Evolutionary conservation across 306 rosid species (phyloP).

Genomic region (Erythrophleum fordii): DNA sequence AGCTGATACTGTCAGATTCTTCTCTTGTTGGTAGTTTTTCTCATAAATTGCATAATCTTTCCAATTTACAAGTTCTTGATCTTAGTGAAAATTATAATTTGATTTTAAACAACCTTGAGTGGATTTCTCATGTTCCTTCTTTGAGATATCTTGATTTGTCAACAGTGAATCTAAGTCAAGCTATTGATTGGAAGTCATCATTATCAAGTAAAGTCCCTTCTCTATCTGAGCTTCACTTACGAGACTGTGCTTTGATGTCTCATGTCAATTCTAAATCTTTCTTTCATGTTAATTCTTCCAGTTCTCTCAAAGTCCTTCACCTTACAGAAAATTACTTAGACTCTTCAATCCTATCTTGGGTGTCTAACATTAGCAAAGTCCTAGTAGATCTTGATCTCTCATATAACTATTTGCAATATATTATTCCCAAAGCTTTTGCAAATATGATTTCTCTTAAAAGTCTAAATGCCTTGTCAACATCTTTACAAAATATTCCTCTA

Average conservation of each 20-base stretch:
- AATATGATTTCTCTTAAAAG: too few species aligned
- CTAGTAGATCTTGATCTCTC: background rate
- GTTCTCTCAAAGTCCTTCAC: background rate
- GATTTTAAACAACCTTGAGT: background rate
- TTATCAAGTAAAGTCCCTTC: background rate
- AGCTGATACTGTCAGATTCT: background rate
- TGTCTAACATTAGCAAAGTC: background rate
- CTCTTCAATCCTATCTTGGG: background rate
- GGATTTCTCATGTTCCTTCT: too few species aligned
- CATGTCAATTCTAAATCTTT: background rate
- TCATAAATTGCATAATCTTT: slow-evolving; percentile 6
- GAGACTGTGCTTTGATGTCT: background rate
- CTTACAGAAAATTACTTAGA: background rate
- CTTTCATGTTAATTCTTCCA: slow-evolving; percentile 21
- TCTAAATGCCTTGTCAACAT: slow-evolving; percentile 3
- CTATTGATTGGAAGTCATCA: background rate
- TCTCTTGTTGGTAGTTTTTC: background rate
- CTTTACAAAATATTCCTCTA: background rate
- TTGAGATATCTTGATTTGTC: too few species aligned
- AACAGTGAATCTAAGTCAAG: too few species aligned
- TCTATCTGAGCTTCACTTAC: background rate
- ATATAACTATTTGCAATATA: too few species aligned
- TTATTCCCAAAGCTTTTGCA: too few species aligned
- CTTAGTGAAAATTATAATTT: background rate
- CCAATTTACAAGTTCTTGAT: slow-evolving; percentile 19